Percentiles rank a stretch among this genome's conserved stretches.
Conservation (phyloP, 306 rosid genomes). For the Medicago truncatula region DNA sequence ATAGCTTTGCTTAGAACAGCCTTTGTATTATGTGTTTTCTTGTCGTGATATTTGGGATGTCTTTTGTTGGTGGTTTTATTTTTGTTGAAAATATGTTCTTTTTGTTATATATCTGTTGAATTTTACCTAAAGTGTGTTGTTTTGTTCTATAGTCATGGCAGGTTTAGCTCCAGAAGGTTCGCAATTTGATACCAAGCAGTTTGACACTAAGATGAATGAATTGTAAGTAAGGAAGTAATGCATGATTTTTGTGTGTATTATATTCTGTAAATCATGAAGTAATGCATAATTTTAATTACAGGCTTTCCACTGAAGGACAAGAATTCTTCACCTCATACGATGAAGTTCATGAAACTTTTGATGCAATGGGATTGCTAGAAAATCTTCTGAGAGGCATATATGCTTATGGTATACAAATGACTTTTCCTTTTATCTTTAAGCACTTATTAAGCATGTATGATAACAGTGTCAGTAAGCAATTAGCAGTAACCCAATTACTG, state of each 20-base stretch:
- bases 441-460: not conserved
- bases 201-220: conserved; percentile 87
- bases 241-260: not conserved
- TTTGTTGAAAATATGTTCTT: not conserved
- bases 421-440: not conserved
- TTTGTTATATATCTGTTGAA: not conserved
- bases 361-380: conserved; percentile 83
- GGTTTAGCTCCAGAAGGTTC: conserved; percentile 87
- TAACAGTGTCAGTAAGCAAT: not conserved
- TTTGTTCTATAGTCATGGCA: conserved; percentile 69
- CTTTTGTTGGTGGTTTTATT: not conserved
- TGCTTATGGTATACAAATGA: conserved; percentile 73
- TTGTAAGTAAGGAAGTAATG: conserved; percentile 50
- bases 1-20: not conserved
- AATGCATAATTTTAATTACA: conserved; percentile 29
- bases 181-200: conserved; percentile 83
- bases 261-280: not conserved
- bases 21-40: not conserved
- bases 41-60: not conserved
- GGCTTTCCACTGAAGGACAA: conserved; percentile 79
- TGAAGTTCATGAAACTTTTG: conserved; percentile 84
- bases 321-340: conserved; percentile 85
- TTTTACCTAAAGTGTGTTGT: not conserved
- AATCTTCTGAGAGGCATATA: conserved; percentile 92
- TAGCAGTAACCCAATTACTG: not conserved